Evolutionary conservation across 202 grass and related monocot genomes (phyloP), one percentile per base, ranked within the genome.

Genomic region (Zoysia matrella): DNA sequence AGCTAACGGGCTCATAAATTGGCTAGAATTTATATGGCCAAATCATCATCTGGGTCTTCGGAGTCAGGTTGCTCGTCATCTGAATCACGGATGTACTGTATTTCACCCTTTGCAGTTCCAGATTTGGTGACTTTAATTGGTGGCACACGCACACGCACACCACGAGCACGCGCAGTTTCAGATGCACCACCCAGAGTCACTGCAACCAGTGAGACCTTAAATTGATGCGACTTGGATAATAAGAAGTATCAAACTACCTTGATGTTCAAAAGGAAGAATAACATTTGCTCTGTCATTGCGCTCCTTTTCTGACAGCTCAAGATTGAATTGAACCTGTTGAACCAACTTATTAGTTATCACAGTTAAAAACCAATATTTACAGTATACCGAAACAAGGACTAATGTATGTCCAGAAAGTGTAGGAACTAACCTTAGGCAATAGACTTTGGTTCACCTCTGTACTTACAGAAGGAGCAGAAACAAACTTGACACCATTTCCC

Each of bases 21-120:
- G 40, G 63, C 45, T 84, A 88, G 52, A 57, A 46, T 22, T 87
- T 79, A 97, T 81, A 98, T 91, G 84, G 95, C 90, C 88, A 98
- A 90, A 87, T 98, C 95, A 47, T 95, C 92, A 80, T 95, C 95
- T n/a, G 92, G 92, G 64, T 98, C 92, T 89, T 98, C 95, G 85
- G 92, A 98, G 81, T 98, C 92, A n/a, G 92, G 87, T 80, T 67
- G 90, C 79, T 98, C 92, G 52, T 98, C 92, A 82, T 98, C 95
- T 49, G 90, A 98, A 87, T 98, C 95, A 71, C 90, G 92, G 53
- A 98, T n/a, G 60, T 95, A 98, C 85, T 91, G 90, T 80, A 98
- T 95, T 85, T 98, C 92, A 61, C 95, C 92, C 69, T 75, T 93
- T 1, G 75, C 73, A n/a, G 79, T 80, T 65, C 86, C 89, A 74